Percentiles rank a stretch among this genome's conserved stretches.
Conservation (phyloP, 2,329 filamentous ascomycete species). For the Ramichloridium luteum region DNA sequence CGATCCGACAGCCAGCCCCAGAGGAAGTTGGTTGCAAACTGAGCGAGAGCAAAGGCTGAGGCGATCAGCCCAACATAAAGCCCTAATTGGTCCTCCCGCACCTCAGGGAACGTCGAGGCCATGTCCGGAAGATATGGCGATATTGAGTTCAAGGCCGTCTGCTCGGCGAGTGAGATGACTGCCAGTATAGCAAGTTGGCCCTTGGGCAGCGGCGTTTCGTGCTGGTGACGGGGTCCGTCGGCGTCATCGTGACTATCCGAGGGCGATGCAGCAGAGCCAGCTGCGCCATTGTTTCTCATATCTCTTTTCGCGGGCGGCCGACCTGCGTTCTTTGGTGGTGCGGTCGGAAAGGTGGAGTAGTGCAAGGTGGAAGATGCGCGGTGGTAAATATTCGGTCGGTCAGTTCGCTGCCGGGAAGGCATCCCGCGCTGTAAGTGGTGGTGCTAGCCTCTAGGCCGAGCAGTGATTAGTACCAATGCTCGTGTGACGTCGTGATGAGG, state of each 20-base stretch:
- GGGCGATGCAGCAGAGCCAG: slow-evolving; percentile 7
- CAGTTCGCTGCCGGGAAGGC: too few species aligned
- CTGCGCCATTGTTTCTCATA: slow-evolving; percentile 10
- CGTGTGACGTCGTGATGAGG: too few species aligned
- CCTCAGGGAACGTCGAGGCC: slow-evolving; percentile 73
- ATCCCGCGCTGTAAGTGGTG: too few species aligned
- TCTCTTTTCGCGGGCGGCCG: slow-evolving; percentile 30
- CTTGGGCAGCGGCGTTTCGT: slow-evolving; percentile 65
- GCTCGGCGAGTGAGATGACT: slow-evolving; percentile 79
- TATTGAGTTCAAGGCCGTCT: slow-evolving; percentile 94
- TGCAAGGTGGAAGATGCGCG: slow-evolving; percentile 46
- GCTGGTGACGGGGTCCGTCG: slow-evolving; percentile 17
- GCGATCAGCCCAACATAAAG: slow-evolving; percentile 85
- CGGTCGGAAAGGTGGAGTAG: slow-evolving; percentile 72
- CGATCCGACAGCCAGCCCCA: slow-evolving; percentile 78
- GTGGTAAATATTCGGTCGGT: slow-evolving; percentile 19
- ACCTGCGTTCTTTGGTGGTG: slow-evolving; percentile 55
- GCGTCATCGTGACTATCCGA: slow-evolving; percentile 8
- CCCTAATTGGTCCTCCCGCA: slow-evolving; percentile 58
- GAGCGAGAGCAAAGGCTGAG: slow-evolving; percentile 81
- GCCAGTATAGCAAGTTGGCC: slow-evolving; percentile 76
- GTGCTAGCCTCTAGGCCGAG: too few species aligned
- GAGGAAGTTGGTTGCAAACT: slow-evolving; percentile 82
- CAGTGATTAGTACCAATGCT: too few species aligned
- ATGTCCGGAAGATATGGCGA: slow-evolving; percentile 90